A percentile compares a stretch with the other conserved stretches of the same genome.
Conservation (phyloP, 352 stramenopile species). For the Globisporangium alternatum region DNA sequence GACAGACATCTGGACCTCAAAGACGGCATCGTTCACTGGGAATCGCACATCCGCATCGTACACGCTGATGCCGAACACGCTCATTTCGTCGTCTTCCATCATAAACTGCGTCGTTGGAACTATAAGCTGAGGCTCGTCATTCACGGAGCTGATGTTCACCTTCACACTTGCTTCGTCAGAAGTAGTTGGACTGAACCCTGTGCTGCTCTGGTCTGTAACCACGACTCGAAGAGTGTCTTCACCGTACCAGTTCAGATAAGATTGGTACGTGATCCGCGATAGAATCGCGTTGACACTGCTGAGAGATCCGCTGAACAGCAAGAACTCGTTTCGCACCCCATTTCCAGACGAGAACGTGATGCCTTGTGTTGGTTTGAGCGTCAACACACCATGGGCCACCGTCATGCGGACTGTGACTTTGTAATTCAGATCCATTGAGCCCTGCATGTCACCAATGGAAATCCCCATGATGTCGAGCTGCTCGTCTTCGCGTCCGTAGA, state of each 20-base stretch:
- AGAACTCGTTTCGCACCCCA: conserved; percentile 44
- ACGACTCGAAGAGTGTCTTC: conserved; percentile 50
- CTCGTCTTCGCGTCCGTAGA: conserved; percentile 51
- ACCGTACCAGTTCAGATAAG: conserved; percentile 76
- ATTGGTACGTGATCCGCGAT: conserved; percentile 43
- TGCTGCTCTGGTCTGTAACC: conserved; percentile 64
- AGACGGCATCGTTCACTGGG: conserved; percentile 31
- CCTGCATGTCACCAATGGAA: conserved; percentile 47
- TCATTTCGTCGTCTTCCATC: conserved; percentile 57
- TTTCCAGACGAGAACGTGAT: conserved; percentile 60
- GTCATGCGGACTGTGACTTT: conserved; percentile 53
- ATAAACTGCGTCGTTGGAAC: conserved; percentile 50
- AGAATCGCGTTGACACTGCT: conserved; percentile 60
- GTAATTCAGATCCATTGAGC: conserved; percentile 57
- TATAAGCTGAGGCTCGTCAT: conserved; percentile 52
- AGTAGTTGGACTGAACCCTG: conserved; percentile 40
- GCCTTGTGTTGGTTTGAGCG: conserved; percentile 45
- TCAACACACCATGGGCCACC: conserved; percentile 54
- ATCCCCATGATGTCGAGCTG: conserved; percentile 33
- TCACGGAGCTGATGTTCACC: conserved; percentile 52
- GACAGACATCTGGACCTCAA: conserved; percentile 58
- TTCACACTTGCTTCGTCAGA: conserved; percentile 33
- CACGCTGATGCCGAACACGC: conserved; percentile 63
- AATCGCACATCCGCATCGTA: conserved; percentile 51
- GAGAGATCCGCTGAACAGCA: conserved; percentile 62